These are phyloP conservation scores for Diaporthe caulivora DNA, from an alignment of 2,329 filamentous ascomycete genomes.

Conservation along the genomic window DNA sequence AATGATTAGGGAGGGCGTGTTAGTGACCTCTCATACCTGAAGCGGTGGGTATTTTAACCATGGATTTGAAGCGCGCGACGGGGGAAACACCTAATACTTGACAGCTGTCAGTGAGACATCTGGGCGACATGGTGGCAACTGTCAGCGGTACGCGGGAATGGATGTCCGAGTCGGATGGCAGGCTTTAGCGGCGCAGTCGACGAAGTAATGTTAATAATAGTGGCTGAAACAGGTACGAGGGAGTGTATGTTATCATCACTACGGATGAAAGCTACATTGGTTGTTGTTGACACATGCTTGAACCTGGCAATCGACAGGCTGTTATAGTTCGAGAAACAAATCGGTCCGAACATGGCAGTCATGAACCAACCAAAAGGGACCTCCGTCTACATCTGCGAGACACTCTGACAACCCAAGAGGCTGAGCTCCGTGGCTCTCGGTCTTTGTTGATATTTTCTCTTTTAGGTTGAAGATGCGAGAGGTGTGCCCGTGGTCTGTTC, in stretches of 20 bases:
- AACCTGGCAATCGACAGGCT: background rate
- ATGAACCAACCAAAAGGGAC: background rate
- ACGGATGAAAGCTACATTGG: slow-evolving; percentile 12
- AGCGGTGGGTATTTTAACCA: background rate
- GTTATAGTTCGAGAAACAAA: background rate
- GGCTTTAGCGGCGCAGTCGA: background rate
- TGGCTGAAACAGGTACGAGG: slow-evolving; percentile 4
- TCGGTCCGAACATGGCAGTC: slow-evolving; percentile 5
- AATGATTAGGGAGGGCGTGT: slow-evolving; percentile 1
- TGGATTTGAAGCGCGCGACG: background rate
- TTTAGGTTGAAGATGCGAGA: background rate
- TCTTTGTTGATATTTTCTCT: background rate
- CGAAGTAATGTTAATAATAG: slow-evolving; percentile 8
- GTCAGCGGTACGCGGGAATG: background rate
- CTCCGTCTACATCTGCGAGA: background rate
- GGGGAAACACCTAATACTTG: background rate
- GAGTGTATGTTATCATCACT: background rate
- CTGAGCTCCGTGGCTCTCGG: background rate
- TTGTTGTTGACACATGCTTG: background rate
- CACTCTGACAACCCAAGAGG: background rate
- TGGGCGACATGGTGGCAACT: background rate
- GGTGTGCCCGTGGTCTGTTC: background rate
- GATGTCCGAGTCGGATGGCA: slow-evolving; percentile 19
- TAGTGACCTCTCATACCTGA: background rate
- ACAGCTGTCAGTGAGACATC: background rate